These are phyloP conservation scores for Daldinia concentrica DNA, from an alignment of 495 filamentous ascomycete species.

Conservation along the genomic window DNA sequence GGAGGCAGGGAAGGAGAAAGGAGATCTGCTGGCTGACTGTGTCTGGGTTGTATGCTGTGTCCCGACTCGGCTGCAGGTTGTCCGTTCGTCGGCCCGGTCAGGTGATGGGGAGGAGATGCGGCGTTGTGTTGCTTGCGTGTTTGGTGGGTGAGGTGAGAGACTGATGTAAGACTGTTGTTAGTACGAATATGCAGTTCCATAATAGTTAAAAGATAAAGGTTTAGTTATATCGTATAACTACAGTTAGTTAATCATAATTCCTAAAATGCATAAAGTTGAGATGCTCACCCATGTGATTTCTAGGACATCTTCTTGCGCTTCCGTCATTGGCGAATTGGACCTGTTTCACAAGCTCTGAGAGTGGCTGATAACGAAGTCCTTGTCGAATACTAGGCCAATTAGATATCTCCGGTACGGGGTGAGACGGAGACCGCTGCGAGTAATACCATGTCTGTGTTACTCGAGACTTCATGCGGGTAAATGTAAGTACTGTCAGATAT, in stretches of 20 bases:
- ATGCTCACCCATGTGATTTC: neutral
- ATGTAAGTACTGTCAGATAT: neutral
- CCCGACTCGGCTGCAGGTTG: neutral
- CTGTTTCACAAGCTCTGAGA: neutral
- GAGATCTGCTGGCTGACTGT: neutral
- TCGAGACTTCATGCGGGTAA: conserved; percentile 8
- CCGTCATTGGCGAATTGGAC: neutral
- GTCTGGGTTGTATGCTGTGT: neutral
- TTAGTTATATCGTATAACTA: neutral
- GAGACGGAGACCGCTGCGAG: neutral
- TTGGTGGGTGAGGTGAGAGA: neutral
- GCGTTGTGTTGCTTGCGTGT: neutral
- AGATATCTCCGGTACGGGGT: neutral
- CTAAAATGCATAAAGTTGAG: neutral
- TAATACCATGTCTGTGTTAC: conserved; percentile 4
- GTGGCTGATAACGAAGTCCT: neutral
- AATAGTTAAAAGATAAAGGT: neutral
- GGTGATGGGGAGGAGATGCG: conserved; percentile 27
- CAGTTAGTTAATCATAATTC: no score
- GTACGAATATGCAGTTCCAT: neutral
- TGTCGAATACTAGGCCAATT: neutral
- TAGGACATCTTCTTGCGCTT: neutral
- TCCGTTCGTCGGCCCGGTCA: conserved; percentile 9
- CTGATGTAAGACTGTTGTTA: neutral
- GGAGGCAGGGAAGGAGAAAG: neutral